These are phyloP conservation scores for Yueomyces sinensis DNA, from an alignment of 805 yeast genomes.

Conservation along the genomic window DNA sequence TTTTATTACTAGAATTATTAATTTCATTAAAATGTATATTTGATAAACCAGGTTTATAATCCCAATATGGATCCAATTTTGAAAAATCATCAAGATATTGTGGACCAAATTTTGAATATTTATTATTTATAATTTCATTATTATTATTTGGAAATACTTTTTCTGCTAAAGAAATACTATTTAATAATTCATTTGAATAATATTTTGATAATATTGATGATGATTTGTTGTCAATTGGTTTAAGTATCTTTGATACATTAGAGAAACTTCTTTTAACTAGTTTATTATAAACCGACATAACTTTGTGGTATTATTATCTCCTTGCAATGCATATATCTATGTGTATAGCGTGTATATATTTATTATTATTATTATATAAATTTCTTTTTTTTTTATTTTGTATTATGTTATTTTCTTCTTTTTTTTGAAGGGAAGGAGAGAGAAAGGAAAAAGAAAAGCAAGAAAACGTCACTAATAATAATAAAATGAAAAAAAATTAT, in stretches of 20 bases:
- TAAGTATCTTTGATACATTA: neutral
- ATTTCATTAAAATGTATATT: constrained; percentile 7
- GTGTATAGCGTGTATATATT: no score
- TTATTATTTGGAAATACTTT: constrained; percentile 56
- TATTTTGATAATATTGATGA: constrained; percentile 47
- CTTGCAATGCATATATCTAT: no score
- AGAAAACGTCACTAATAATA: no score
- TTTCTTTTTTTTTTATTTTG: no score
- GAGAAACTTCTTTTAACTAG: no score
- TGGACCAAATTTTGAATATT: constrained; percentile 46
- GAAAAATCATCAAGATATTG: constrained; percentile 59
- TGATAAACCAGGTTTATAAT: constrained; percentile 28
- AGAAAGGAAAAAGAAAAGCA: no score
- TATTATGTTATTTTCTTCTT: no score
- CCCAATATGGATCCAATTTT: constrained; percentile 65
- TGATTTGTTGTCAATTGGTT: neutral
- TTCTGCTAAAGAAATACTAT: constrained; percentile 74
- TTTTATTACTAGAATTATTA: constrained; percentile 8
- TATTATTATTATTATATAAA: no score
- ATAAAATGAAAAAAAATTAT: no score
- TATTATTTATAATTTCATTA: constrained; percentile 27
- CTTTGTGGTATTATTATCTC: no score
- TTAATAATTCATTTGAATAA: constrained; percentile 71
- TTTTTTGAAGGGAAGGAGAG: no score
- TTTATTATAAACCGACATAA: no score